These are phyloP conservation scores for Harringtonia lauricola DNA, from an alignment of 2,329 filamentous ascomycete genomes.

Conservation along the genomic window DNA sequence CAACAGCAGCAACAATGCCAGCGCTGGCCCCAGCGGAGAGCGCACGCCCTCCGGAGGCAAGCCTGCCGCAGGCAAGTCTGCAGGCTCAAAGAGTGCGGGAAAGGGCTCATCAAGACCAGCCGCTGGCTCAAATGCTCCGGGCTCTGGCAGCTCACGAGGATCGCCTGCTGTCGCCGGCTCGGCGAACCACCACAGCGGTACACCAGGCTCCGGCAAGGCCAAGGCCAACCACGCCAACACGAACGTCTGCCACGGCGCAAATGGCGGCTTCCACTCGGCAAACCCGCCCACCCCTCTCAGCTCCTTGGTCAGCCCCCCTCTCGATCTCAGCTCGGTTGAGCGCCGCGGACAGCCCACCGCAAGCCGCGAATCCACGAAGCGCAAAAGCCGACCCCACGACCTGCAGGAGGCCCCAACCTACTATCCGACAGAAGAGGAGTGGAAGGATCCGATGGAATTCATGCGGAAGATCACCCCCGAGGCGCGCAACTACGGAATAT, in stretches of 20 bases:
- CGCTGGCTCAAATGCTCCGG: slow-evolving; percentile 24
- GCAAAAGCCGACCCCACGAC: slow-evolving; percentile 69
- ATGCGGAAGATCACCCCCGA: slow-evolving; percentile 85
- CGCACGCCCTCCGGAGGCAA: background rate
- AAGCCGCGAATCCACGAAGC: slow-evolving; percentile 64
- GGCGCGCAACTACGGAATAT: slow-evolving; percentile 78
- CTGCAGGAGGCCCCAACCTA: slow-evolving; percentile 87
- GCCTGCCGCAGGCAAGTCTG: background rate
- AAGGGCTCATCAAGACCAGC: slow-evolving; percentile 19
- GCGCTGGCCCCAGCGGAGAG: background rate
- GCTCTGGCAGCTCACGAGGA: slow-evolving; percentile 36
- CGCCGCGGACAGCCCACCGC: slow-evolving; percentile 74
- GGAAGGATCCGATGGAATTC: slow-evolving; percentile 87
- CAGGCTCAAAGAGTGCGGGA: slow-evolving; percentile 12
- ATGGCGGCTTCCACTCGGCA: slow-evolving; percentile 17
- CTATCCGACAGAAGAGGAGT: slow-evolving; percentile 83
- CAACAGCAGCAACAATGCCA: background rate
- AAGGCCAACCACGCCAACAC: slow-evolving; percentile 39
- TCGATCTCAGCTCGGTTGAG: slow-evolving; percentile 86
- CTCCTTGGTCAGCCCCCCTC: slow-evolving; percentile 45
- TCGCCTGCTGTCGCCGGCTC: slow-evolving; percentile 34
- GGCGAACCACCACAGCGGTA: slow-evolving; percentile 17
- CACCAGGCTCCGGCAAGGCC: slow-evolving; percentile 36
- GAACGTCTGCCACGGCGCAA: slow-evolving; percentile 35
- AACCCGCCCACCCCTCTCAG: slow-evolving; percentile 44